phyloP scores from a whole-genome alignment of 306 rosid species.

The Pyrus betulifolia region DNA sequence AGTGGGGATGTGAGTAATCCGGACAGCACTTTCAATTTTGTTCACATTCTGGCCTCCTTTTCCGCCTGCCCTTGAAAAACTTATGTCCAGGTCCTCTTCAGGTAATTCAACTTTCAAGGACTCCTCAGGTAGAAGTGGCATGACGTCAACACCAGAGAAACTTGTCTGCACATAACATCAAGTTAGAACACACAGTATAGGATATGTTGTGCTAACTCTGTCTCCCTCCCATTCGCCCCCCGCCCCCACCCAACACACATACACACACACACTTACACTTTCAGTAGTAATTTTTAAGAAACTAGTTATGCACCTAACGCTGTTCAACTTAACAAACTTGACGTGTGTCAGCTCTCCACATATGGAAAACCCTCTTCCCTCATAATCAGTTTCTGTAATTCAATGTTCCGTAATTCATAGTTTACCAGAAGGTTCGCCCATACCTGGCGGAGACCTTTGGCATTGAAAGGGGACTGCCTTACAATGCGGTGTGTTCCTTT shows the following conservation, averaged over 20 bases:
- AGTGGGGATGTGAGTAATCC: conserved; percentile 96
- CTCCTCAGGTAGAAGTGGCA: conserved; percentile 96
- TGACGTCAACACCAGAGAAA: conserved; percentile 91
- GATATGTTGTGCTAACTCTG: neutral
- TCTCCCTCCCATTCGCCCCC: neutral
- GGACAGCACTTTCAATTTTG: conserved; percentile 96
- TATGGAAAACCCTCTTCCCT: neutral
- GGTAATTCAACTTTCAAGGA: conserved; percentile 79
- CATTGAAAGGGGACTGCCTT: conserved; percentile 88
- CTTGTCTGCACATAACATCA: conserved; percentile 59
- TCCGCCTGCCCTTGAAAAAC: conserved; percentile 92
- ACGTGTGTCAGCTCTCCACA: neutral
- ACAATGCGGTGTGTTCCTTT: conserved; percentile 95
- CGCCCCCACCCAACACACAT: too few relatives aligned
- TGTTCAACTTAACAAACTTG: neutral
- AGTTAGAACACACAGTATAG: neutral
- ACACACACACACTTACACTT: too few relatives aligned
- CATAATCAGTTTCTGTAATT: neutral
- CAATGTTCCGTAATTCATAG: neutral
- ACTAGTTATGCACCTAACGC: neutral
- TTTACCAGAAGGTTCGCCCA: conserved; percentile 3
- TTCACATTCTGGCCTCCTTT: conserved; percentile 97
- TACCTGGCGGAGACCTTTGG: conserved; percentile 99
- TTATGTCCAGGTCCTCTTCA: conserved; percentile 87
- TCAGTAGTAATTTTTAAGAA: neutral